phyloP scores from a whole-genome alignment of 208 protist species.

The Crithidia sp. region DNA sequence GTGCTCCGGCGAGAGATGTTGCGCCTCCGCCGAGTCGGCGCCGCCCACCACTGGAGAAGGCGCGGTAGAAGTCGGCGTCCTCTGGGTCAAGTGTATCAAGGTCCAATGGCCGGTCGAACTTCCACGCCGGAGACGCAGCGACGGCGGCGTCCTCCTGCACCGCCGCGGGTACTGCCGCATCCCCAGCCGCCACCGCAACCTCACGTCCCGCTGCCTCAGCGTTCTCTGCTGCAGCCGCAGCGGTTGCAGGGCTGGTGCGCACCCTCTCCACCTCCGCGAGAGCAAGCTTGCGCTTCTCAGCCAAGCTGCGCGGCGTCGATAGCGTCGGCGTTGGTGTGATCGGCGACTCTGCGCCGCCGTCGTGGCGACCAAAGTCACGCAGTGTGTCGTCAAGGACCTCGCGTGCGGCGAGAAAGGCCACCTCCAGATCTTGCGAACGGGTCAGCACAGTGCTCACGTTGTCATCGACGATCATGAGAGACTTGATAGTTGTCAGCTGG shows the following conservation, averaged over 20 bases:
- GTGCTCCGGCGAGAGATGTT: conserved; percentile 5
- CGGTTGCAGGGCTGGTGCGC: background rate
- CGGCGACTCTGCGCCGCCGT: conserved; percentile 3
- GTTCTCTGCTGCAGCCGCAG: background rate
- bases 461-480: conserved; percentile 90
- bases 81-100: conserved; percentile 38
- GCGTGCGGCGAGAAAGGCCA: conserved; percentile 74
- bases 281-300: background rate
- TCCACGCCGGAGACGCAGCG: background rate
- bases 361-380: conserved; percentile 35
- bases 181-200: no score
- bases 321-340: background rate
- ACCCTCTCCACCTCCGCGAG: background rate
- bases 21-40: conserved; percentile 19
- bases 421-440: conserved; percentile 81
- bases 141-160: background rate
- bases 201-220: background rate
- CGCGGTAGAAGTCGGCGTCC: conserved; percentile 83
- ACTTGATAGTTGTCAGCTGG: conserved; percentile 69
- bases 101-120: conserved; percentile 22
- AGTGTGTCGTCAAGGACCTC: conserved; percentile 71
- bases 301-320: background rate
- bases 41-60: conserved; percentile 51
- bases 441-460: conserved; percentile 62
- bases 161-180: no score